phyloP scores from a whole-genome alignment of 305 asterid species.

The Plantago coronopus region DNA sequence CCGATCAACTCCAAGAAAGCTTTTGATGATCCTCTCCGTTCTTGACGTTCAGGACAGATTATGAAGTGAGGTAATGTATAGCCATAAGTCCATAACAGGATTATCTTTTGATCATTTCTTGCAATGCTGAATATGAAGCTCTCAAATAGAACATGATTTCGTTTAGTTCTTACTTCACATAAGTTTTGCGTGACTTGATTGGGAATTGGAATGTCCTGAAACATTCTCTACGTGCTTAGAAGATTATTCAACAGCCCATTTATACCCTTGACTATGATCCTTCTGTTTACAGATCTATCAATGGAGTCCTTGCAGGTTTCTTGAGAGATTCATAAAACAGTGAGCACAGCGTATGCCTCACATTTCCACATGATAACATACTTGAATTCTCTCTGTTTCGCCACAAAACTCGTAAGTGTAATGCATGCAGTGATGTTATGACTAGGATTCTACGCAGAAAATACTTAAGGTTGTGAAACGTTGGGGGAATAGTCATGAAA shows the following conservation, averaged over 20 bases:
- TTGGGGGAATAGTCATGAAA: too few relatives aligned
- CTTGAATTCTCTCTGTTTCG: not conserved
- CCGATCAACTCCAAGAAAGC: constrained; percentile 54
- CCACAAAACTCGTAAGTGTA: too few relatives aligned
- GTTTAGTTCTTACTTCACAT: not conserved
- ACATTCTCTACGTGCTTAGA: not conserved
- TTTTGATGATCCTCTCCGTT: constrained; percentile 32
- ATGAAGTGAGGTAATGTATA: constrained; percentile 10
- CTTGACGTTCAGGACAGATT: constrained; percentile 12
- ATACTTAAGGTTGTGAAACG: too few relatives aligned
- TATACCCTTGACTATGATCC: not conserved
- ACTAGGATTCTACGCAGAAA: too few relatives aligned
- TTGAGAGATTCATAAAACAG: too few relatives aligned
- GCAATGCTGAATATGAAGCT: constrained; percentile 21
- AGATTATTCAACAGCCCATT: not conserved
- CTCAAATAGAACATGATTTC: not conserved
- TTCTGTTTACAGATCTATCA: not conserved
- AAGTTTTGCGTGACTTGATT: not conserved
- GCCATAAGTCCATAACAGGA: not conserved
- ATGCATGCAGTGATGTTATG: too few relatives aligned
- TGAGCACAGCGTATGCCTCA: too few relatives aligned
- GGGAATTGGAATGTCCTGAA: not conserved
- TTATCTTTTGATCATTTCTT: constrained; percentile 14
- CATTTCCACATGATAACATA: too few relatives aligned
- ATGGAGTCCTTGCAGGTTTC: not conserved